phyloP scores from a whole-genome alignment of 768 basidiomycete genomes.

The Naganishia antarctica region DNA sequence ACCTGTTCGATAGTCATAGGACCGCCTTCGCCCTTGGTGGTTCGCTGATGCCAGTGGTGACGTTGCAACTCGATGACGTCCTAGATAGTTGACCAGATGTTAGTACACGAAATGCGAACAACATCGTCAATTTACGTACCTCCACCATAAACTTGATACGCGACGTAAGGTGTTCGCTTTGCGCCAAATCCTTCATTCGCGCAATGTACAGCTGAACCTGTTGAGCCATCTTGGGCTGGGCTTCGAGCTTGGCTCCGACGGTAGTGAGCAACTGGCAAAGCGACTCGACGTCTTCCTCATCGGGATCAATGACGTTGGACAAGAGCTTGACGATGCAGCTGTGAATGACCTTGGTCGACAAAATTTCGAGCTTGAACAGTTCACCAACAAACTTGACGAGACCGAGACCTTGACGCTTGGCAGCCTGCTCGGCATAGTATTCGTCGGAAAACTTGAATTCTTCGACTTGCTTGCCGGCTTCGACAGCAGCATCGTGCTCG shows the following conservation, averaged over 20 bases:
- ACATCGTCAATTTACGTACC: constrained; percentile 63
- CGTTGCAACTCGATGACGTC: constrained; percentile 85
- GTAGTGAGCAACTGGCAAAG: constrained; percentile 88
- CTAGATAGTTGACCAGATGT: too few relatives aligned
- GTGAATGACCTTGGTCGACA: constrained; percentile 97
- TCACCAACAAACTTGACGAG: constrained; percentile 98
- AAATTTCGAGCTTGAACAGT: constrained; percentile 97
- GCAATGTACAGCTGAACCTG: constrained; percentile 84
- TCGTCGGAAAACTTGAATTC: constrained; percentile 77
- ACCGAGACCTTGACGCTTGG: constrained; percentile 93
- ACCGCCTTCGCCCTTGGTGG: constrained; percentile 58
- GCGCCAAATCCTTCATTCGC: constrained; percentile 76
- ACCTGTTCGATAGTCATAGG: constrained; percentile 84
- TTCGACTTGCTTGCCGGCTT: constrained; percentile 55
- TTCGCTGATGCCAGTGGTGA: constrained; percentile 72
- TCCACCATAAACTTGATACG: constrained; percentile 94
- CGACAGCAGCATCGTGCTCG: constrained; percentile 51
- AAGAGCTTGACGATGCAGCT: constrained; percentile 95
- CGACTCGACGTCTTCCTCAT: constrained; percentile 96
- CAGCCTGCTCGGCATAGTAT: constrained; percentile 93
- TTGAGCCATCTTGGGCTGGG: constrained; percentile 63
- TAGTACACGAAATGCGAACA: too few relatives aligned
- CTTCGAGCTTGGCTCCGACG: constrained; percentile 75
- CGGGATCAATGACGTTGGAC: constrained; percentile 86
- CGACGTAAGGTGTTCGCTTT: constrained; percentile 68